Percentiles rank a stretch among this genome's conserved stretches.
These are phyloP conservation scores for Stephanocyclus meneghinianus DNA, from an alignment of 352 stramenopile species.

Conservation along the genomic window DNA sequence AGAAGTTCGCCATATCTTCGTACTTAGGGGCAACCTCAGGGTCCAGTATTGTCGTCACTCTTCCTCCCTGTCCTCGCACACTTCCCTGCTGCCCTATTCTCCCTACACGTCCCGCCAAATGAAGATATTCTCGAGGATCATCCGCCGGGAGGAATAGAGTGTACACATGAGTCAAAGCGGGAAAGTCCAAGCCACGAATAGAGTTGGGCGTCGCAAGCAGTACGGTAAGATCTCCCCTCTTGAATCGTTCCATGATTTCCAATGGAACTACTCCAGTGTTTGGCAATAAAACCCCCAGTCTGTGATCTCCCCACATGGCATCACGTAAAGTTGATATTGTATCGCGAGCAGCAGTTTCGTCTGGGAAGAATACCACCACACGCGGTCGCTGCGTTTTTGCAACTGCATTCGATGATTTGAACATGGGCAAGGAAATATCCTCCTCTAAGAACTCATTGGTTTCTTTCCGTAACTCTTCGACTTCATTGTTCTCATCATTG, in stretches of 20 bases:
- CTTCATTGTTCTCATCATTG: constrained; percentile 27
- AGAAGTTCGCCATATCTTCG: constrained; percentile 62
- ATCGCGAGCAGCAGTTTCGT: constrained; percentile 64
- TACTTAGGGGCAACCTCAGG: constrained; percentile 69
- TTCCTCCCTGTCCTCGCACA: constrained; percentile 60
- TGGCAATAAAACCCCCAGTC: constrained; percentile 72
- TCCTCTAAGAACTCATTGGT: constrained; percentile 44
- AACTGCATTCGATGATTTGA: constrained; percentile 30
- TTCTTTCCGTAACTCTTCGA: constrained; percentile 32
- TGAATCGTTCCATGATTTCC: constrained; percentile 78
- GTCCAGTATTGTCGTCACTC: constrained; percentile 73
- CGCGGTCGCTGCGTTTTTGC: constrained; percentile 54
- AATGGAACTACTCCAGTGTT: constrained; percentile 67
- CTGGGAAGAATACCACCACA: constrained; percentile 79
- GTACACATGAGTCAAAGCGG: constrained; percentile 77
- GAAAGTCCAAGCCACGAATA: constrained; percentile 78
- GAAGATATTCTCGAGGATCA: constrained; percentile 80
- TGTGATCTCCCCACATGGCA: constrained; percentile 78
- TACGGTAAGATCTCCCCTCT: constrained; percentile 67
- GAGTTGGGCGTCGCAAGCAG: constrained; percentile 78
- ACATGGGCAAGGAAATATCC: constrained; percentile 26
- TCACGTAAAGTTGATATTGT: constrained; percentile 67
- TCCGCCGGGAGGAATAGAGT: constrained; percentile 77
- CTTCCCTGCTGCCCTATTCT: constrained; percentile 76
- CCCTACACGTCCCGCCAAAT: constrained; percentile 79